Base-by-base conservation (phyloP, 768 basidiomycete species). In the Pleurotus platypus region DNA sequence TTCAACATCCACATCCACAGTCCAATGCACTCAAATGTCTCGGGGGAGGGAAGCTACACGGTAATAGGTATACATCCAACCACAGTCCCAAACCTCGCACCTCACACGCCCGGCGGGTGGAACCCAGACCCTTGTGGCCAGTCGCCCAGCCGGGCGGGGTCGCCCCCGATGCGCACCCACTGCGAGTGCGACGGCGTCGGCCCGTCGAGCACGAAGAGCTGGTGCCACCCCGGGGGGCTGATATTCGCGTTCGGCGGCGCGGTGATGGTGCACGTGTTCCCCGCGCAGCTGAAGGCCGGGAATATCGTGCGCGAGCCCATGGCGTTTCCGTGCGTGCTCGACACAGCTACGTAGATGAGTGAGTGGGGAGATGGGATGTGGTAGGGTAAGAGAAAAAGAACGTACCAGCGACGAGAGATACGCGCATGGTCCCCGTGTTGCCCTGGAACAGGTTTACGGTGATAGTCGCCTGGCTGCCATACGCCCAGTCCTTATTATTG, bases 101-200 rank as follows among this genome's bases (percentile, higher is more conserved):
- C 24, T 24, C 24, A 24, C 24, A 90, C 67, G 12, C 89, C 89
- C 0, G 89, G 89, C 1, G 68, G 67, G 1, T 79, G 83, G 65
- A 92, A 92, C 85, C 89, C 24, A 85, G 79, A 62, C 81, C 71
- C 54, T 82, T 82, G 55, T 0, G 90, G 90, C 90, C 90, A 92
- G 60, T 87, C 83, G 0, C 90, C 90, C 9, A 92, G 67, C 50
- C 73, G 20, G 0, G 75, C 78, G 0, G 89, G 90, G 64, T 92
- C 91, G 0, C 87, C 88, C 15, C 90, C 90, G 50, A 92, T 87
- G 24, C 89, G 82, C 9, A 93, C 81, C 84, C 87, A 90, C 11
- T 76, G 69, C 15, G 89, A 87, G 60, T 84, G 80, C 24, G 87
- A 90, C 3, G 90, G 90, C 2, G 89, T 90, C 22, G 88, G 85